phyloP scores from a whole-genome alignment of 768 basidiomycete genomes.

The Podaxis rugospora region DNA sequence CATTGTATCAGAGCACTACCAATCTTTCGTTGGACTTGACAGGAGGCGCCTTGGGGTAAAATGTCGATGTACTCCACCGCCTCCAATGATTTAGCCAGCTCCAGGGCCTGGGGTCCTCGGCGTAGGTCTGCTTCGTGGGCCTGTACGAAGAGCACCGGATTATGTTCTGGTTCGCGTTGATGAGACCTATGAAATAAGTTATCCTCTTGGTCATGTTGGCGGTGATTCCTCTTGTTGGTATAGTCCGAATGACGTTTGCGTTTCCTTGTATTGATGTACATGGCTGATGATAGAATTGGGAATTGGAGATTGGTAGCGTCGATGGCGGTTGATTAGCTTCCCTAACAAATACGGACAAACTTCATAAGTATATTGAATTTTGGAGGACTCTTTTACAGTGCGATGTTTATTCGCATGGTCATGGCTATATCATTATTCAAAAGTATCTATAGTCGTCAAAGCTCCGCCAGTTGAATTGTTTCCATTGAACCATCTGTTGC shows the following conservation, averaged over 20 bases:
- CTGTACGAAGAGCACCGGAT: constrained; percentile 42
- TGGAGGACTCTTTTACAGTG: too few species aligned
- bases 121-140: constrained; percentile 77
- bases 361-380: not conserved
- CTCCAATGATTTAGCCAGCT: constrained; percentile 35
- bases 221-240: not conserved
- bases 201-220: not conserved
- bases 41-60: constrained; percentile 7
- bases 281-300: not conserved
- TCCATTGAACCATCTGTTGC: constrained; percentile 22
- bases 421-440: not conserved
- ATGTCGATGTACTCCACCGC: constrained; percentile 17
- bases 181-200: not conserved
- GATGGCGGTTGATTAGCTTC: not conserved
- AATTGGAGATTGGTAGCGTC: not conserved
- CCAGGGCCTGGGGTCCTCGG: constrained; percentile 41
- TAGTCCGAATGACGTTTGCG: constrained; percentile 8
- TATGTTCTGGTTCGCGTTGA: constrained; percentile 19
- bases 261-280: constrained; percentile 1
- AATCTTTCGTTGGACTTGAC: constrained; percentile 16
- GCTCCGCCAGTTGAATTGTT: constrained; percentile 11
- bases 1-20: constrained; percentile 32
- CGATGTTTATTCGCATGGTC: too few species aligned
- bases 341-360: not conserved
- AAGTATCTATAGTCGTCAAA: not conserved